These are phyloP conservation scores for Rhodofomes roseus DNA, from an alignment of 1,284 basidiomycete species.

Conservation along the genomic window DNA sequence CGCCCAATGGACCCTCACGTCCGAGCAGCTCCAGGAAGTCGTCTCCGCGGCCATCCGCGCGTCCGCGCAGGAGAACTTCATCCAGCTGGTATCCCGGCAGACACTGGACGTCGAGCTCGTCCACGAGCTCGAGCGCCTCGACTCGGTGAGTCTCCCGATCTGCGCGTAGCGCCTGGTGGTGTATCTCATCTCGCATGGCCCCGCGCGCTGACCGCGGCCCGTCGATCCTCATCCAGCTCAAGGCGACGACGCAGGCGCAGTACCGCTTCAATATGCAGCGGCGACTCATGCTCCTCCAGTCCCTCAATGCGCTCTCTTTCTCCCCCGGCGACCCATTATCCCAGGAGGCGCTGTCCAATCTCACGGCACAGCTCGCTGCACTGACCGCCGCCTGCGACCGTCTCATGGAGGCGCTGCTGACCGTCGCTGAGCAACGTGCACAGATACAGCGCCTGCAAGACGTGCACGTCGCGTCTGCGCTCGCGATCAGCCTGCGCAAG, in stretches of 20 bases:
- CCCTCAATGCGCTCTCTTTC: conserved; percentile 37
- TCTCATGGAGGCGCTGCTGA: conserved; percentile 51
- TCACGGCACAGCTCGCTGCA: conserved; percentile 58
- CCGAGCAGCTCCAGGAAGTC: conserved; percentile 64
- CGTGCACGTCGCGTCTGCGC: conserved; percentile 65
- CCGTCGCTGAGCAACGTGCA: conserved; percentile 54
- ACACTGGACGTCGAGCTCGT: conserved; percentile 56
- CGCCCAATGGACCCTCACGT: conserved; percentile 72
- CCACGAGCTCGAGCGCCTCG: conserved; percentile 55
- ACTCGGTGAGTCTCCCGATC: conserved; percentile 34
- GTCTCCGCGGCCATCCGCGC: conserved; percentile 71
- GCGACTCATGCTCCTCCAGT: conserved; percentile 67
- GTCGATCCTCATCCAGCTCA: conserved; percentile 10
- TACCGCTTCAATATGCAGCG: conserved; percentile 70
- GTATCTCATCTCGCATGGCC: not conserved
- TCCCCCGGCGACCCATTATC: conserved; percentile 18
- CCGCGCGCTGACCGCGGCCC: not conserved
- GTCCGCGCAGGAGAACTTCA: conserved; percentile 67
- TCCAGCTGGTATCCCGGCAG: conserved; percentile 62
- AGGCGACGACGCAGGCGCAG: conserved; percentile 48
- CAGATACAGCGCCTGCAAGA: conserved; percentile 61
- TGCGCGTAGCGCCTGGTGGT: not conserved
- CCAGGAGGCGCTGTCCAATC: conserved; percentile 26
- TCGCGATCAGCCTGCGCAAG: conserved; percentile 73
- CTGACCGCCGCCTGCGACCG: conserved; percentile 57